Evolutionary conservation across 345 rosid species (phyloP).

Genomic region (Rhodamnia argentea): DNA sequence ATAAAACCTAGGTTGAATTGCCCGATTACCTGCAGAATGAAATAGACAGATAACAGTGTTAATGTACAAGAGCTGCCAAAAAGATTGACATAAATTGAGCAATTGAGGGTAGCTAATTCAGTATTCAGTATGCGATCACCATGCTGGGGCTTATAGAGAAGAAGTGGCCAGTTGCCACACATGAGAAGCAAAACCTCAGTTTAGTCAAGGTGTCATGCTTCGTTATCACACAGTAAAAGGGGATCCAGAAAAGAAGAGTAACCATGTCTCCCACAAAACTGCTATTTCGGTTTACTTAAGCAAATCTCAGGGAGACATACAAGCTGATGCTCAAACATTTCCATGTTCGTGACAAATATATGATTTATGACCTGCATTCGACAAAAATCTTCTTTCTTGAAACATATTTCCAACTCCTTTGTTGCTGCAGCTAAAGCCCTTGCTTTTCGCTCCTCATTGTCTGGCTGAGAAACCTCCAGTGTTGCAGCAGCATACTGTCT

Average conservation of each 20-base stretch:
- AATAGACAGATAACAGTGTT: neutral
- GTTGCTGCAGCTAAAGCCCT: constrained; percentile 82
- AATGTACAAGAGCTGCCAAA: neutral
- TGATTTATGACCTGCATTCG: constrained; percentile 66
- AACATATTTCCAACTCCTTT: constrained; percentile 78
- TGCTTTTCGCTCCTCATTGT: constrained; percentile 73
- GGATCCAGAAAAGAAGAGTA: neutral
- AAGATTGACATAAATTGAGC: neutral
- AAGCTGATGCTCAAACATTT: neutral
- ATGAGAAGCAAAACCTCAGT: neutral
- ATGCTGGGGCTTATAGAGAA: neutral
- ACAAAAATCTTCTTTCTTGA: constrained; percentile 76
- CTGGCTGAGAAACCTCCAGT: constrained; percentile 70
- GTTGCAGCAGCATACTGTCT: constrained; percentile 86
- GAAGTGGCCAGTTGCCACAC: neutral
- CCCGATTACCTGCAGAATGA: constrained; percentile 62
- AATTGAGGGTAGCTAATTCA: neutral
- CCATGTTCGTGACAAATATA: neutral
- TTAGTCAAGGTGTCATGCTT: neutral
- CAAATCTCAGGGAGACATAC: neutral
- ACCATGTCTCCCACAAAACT: neutral
- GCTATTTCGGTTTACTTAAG: neutral
- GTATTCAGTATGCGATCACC: neutral
- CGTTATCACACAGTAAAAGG: neutral
- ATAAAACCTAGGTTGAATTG: constrained; percentile 98